These are phyloP conservation scores for Argentina anserina DNA, from an alignment of 306 rosid genomes.

Conservation along the genomic window DNA sequence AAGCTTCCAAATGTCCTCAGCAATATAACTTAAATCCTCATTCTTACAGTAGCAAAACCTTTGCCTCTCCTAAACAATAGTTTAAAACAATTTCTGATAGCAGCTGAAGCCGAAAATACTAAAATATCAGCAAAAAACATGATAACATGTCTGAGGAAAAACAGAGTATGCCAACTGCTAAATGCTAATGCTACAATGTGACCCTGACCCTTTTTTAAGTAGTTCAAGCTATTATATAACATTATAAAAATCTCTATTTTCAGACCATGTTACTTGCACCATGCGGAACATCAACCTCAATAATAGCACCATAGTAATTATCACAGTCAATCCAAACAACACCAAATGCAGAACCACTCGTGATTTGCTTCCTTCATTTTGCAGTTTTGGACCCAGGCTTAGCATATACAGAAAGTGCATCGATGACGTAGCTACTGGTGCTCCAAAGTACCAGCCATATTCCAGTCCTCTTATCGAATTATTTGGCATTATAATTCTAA, in stretches of 20 bases:
- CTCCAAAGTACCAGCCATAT: background rate
- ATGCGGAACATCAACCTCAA: background rate
- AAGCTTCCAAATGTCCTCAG: background rate
- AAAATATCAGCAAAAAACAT: background rate
- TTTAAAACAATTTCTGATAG: background rate
- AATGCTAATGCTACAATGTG: background rate
- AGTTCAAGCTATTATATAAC: background rate
- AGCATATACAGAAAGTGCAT: background rate
- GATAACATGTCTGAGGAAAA: conserved; percentile 3
- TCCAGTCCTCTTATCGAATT: background rate
- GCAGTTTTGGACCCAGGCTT: background rate
- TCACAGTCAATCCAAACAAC: background rate
- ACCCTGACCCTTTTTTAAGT: background rate
- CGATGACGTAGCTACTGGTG: background rate
- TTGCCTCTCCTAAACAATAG: background rate
- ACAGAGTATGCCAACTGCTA: background rate
- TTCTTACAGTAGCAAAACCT: background rate
- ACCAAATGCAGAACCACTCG: background rate
- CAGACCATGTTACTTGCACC: background rate
- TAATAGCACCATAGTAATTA: background rate
- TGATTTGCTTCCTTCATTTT: background rate
- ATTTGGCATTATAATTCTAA: background rate
- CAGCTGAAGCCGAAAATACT: background rate
- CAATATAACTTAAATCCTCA: background rate
- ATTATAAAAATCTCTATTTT: background rate